Evolutionary conservation across 192 early-diverging fungal species (phyloP).

Genomic region (Coemansia sp.): DNA sequence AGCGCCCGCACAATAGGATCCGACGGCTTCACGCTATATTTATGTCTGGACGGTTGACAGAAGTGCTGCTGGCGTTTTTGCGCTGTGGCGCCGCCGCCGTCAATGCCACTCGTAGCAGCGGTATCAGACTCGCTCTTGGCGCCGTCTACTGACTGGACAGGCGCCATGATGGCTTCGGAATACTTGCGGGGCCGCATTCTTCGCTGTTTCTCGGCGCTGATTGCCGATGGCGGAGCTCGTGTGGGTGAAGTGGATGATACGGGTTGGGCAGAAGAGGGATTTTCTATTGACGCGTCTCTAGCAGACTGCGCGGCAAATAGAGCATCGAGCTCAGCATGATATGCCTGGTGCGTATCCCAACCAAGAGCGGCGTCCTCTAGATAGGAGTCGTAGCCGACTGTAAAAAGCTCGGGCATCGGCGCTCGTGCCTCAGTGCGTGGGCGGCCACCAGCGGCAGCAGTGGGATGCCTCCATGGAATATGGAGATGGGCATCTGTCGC

Average conservation of each 20-base stretch:
- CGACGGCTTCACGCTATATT: slow-evolving; percentile 52
- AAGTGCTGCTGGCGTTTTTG: slow-evolving; percentile 3
- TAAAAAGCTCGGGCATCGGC: slow-evolving; percentile 36
- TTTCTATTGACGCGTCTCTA: slow-evolving; percentile 11
- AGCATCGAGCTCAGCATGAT: slow-evolving; percentile 45
- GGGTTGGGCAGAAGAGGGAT: background rate
- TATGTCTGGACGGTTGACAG: background rate
- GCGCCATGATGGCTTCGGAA: slow-evolving; percentile 38
- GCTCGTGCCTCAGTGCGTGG: slow-evolving; percentile 28
- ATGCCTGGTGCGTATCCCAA: slow-evolving; percentile 47
- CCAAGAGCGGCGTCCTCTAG: slow-evolving; percentile 56
- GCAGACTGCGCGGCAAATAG: slow-evolving; percentile 41
- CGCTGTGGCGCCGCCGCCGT: background rate
- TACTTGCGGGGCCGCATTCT: slow-evolving; percentile 51
- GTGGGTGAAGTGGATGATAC: background rate
- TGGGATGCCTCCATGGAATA: slow-evolving; percentile 35
- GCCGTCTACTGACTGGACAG: background rate
- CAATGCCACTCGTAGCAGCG: background rate
- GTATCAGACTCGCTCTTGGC: background rate
- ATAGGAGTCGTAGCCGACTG: slow-evolving; percentile 55
- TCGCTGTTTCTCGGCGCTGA: slow-evolving; percentile 26
- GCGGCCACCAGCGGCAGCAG: slow-evolving; percentile 6
- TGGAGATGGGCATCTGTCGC: slow-evolving; percentile 25
- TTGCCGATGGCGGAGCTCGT: slow-evolving; percentile 11
- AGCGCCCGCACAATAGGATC: slow-evolving; percentile 71